A percentile compares a stretch with the other conserved stretches of the same genome.
Evolutionary conservation across 1,139 yeast genomes (phyloP).

Genomic region (Lodderomyces elongisporus): DNA sequence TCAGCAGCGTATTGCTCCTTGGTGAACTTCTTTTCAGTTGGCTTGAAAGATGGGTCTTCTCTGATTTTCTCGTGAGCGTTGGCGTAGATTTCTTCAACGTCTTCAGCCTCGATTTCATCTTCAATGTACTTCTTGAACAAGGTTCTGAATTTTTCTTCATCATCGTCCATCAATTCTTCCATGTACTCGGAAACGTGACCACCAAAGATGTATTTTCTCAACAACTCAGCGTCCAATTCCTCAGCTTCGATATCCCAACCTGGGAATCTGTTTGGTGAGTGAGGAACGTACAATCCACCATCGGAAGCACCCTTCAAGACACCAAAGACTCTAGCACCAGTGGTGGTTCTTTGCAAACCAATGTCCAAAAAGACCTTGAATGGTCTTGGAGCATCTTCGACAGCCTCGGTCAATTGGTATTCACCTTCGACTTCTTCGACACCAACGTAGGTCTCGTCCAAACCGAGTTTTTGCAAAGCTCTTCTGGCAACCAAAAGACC

Average conservation of each 20-base stretch:
- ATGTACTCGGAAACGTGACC: conserved; percentile 99
- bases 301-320: conserved; percentile 99
- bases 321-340: conserved; percentile 99
- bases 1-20: conserved; percentile 98
- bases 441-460: conserved; percentile 97
- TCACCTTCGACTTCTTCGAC: conserved; percentile 99
- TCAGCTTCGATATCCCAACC: conserved; percentile 99
- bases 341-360: conserved; percentile 99
- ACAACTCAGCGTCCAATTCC: conserved; percentile 95
- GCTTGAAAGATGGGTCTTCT: conserved; percentile 90
- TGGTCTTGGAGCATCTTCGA: conserved; percentile 99
- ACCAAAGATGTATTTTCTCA: conserved; percentile 99
- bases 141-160: conserved; percentile 98
- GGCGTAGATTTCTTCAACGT: conserved; percentile 89
- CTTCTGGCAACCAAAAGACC: conserved; percentile 99
- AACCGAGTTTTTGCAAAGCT: conserved; percentile 95
- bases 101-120: conserved; percentile 97
- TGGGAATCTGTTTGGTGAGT: conserved; percentile 99
- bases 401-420: conserved; percentile 96
- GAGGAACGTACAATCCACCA: conserved; percentile 99
- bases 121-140: conserved; percentile 96
- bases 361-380: conserved; percentile 99
- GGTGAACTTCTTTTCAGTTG: conserved; percentile 90
- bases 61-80: conserved; percentile 96
- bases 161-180: conserved; percentile 99